phyloP scores from a whole-genome alignment of 2,329 filamentous ascomycete genomes.

The Pseudocercospora macadamiae region DNA sequence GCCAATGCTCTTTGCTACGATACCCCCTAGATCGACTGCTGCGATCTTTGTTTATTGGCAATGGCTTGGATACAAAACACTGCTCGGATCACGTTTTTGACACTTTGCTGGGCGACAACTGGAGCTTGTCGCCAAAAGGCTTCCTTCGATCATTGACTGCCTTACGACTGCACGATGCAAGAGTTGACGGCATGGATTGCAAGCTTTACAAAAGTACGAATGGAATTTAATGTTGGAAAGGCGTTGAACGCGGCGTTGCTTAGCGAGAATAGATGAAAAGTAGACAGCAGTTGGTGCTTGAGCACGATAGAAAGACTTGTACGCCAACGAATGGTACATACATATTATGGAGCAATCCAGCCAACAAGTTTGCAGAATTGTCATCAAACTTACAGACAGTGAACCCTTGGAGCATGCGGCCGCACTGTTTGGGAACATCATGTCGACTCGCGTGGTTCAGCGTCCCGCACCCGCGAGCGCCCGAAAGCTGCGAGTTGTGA shows the following conservation, averaged over 20 bases:
- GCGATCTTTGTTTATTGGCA: slow-evolving; percentile 12
- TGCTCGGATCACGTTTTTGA: not conserved
- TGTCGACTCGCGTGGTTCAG: not conserved
- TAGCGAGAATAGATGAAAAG: slow-evolving; percentile 7
- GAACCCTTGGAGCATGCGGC: not conserved
- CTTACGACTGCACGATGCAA: slow-evolving; percentile 5
- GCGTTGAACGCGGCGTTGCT: not conserved
- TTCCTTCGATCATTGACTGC: not conserved
- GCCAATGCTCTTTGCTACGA: slow-evolving; percentile 27
- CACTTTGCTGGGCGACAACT: not conserved
- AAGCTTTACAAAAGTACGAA: not conserved
- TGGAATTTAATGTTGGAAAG: slow-evolving; percentile 3
- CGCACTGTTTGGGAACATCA: no score
- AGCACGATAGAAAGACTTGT: slow-evolving; percentile 1
- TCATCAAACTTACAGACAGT: not conserved
- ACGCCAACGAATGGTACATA: not conserved
- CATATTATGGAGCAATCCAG: no score
- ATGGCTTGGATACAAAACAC: slow-evolving; percentile 4
- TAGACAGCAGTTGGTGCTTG: not conserved
- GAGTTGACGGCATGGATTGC: slow-evolving; percentile 2
- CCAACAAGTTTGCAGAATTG: no score
- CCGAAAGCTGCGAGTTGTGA: not conserved
- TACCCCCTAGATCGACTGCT: slow-evolving; percentile 25
- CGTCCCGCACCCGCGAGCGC: not conserved
- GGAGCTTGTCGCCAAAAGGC: not conserved